Conservation (phyloP, 2,329 filamentous ascomycete species). For the Fusarium pseudograminearum region DNA sequence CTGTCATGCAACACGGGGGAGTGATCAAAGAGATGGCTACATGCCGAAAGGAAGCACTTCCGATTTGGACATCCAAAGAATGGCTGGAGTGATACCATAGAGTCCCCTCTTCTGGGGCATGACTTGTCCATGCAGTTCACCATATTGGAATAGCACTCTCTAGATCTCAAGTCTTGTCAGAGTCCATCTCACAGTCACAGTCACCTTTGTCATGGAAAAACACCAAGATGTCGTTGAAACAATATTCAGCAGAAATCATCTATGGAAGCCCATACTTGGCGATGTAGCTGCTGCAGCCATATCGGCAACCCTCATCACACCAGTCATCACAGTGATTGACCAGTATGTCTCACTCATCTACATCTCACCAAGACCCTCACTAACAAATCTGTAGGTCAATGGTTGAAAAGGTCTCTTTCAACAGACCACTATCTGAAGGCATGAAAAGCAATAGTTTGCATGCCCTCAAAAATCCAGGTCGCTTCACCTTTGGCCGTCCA, state of each 20-base stretch:
- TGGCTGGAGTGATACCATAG: background rate
- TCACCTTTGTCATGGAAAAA: constrained; percentile 21
- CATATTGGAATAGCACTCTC: background rate
- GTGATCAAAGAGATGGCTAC: background rate
- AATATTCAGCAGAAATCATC: constrained; percentile 3
- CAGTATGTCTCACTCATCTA: constrained; percentile 16
- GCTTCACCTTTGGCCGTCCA: constrained; percentile 44
- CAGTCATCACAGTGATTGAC: constrained; percentile 48
- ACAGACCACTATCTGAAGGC: constrained; percentile 30
- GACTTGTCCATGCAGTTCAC: background rate
- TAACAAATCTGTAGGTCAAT: constrained; percentile 28
- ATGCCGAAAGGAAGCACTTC: constrained; percentile 3
- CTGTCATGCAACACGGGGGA: background rate
- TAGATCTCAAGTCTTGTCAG: background rate
- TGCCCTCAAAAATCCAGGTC: constrained; percentile 39
- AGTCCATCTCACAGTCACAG: rapidly evolving
- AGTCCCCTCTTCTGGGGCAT: background rate
- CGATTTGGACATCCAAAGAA: background rate
- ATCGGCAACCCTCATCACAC: constrained; percentile 48
- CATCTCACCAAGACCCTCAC: rapidly evolving
- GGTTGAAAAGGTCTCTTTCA: constrained; percentile 43
- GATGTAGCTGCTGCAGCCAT: constrained; percentile 45
- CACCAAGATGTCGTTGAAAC: constrained; percentile 19
- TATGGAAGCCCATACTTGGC: constrained; percentile 39
- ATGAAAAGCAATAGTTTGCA: constrained; percentile 24